Evolutionary conservation across 345 rosid species (phyloP), one percentile per base, ranked within the genome.

Genomic region (Gynandropsis gynandra): DNA sequence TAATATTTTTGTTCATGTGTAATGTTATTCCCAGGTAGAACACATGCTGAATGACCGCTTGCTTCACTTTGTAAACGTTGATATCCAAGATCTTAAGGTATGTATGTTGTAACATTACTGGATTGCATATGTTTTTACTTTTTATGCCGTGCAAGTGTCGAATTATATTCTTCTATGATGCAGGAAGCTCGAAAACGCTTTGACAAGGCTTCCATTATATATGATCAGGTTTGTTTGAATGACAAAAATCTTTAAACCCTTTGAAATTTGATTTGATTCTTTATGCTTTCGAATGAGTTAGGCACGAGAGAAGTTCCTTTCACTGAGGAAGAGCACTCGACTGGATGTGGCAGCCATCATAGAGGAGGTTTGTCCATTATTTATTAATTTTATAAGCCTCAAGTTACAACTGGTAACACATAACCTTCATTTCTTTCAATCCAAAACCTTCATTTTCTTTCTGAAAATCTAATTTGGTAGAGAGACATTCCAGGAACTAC

Each of bases 131-230:
- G 29, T 24, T 10, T 15, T 52, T 24, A 31, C 0, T 11, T 33
- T 31, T 47, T 52, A 45, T 42, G 32, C 32, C 51, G 16, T 10
- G 15, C 45, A 36, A 17, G 33, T 59, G 19, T 10, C 1, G 12
- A 31, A 13, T 37, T 31, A 33, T 39, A 34, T 32, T 16, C 32
- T 47, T 24, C 39, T 40, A 27, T 48, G 50, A 46, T 11, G 36
- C 71, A 81, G 94, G 94, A 84, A 64, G 82, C 88, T 11, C 78
- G 94, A 16, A 81, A 84, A 63, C 74, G 79, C 62, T 84, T 84
- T 72, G 94, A 84, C 66, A 81, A 84, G 67, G 88, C 88, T 54
- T 61, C 88, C 55, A 52, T 77, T 58, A 37, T 59, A 50, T 81
- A 81, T 58, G 88, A 84, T 63, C 94, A 84, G 88, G 94, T 66